These are phyloP conservation scores for Oxyria digyna DNA, from an alignment of 148 eudicot genomes.

Conservation along the genomic window DNA sequence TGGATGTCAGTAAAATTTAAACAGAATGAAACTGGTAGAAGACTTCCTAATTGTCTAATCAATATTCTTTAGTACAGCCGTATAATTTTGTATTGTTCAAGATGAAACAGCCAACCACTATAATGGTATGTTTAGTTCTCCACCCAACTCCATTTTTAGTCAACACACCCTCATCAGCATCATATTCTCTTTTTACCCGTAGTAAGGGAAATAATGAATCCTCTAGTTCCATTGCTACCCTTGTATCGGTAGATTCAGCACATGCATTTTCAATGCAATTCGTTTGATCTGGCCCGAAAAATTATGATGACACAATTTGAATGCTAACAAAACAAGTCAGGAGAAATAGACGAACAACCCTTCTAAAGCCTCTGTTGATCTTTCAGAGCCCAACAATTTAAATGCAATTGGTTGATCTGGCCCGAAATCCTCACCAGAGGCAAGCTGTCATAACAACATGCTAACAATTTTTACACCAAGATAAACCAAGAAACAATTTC, in stretches of 20 bases:
- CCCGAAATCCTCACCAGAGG: conserved; percentile 90
- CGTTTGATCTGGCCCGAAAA: no score
- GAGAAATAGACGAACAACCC: conserved; percentile 18
- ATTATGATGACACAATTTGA: background rate
- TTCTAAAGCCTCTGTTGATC: conserved; percentile 69
- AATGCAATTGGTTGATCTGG: conserved; percentile 78
- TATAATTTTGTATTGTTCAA: background rate
- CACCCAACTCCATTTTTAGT: no score
- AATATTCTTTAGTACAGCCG: background rate
- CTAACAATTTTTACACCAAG: background rate
- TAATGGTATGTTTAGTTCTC: background rate
- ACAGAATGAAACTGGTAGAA: background rate
- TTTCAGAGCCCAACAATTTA: conserved; percentile 64
- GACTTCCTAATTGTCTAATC: background rate
- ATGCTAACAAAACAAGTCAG: background rate
- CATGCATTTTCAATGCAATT: no score
- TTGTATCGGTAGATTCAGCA: conserved; percentile 20
- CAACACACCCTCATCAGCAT: no score
- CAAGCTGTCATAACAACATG: conserved; percentile 40
- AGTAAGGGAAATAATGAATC: conserved; percentile 82
- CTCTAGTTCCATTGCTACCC: conserved; percentile 99
- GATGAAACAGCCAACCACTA: background rate
- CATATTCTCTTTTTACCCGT: no score
- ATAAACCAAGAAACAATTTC: background rate
- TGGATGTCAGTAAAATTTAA: background rate